Conservation (phyloP, 805 yeast species). For the Candida oleophila region DNA sequence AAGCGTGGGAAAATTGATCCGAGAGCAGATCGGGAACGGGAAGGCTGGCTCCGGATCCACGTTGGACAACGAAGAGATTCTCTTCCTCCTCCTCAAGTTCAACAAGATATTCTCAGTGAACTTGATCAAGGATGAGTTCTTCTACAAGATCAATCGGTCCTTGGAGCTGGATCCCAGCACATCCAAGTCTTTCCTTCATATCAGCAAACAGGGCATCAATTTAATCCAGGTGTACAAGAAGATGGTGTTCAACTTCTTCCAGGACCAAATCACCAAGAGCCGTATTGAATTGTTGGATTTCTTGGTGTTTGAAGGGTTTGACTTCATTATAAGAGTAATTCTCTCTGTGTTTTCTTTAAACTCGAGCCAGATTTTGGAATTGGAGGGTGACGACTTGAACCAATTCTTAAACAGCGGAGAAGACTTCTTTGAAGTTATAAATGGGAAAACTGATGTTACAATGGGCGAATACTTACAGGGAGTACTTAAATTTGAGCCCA, state of each 20-base stretch:
- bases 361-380: conserved; percentile 13
- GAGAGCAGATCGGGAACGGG: conserved; percentile 13
- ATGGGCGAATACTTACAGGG: conserved; percentile 1
- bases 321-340: conserved; percentile 28
- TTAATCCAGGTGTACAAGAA: conserved; percentile 19
- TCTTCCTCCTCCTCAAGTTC: conserved; percentile 34
- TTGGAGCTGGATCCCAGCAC: conserved; percentile 22
- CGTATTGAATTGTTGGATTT: conserved; percentile 28
- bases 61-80: conserved; percentile 23
- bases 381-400: conserved; percentile 25
- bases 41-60: not conserved
- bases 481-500: conserved; percentile 20
- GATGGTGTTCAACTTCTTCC: conserved; percentile 19
- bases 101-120: conserved; percentile 20
- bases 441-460: not conserved
- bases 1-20: conserved; percentile 17
- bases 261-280: conserved; percentile 9
- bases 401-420: conserved; percentile 17
- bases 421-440: conserved; percentile 12
- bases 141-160: conserved; percentile 34
- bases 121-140: conserved; percentile 32
- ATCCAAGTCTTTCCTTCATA: conserved; percentile 27
- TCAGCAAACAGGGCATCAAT: conserved; percentile 36
- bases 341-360: conserved; percentile 21
- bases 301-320: conserved; percentile 40